A percentile compares a stretch with the other conserved stretches of the same genome.
Conservation (phyloP, 345 rosid genomes). For the Pistacia atlantica region DNA sequence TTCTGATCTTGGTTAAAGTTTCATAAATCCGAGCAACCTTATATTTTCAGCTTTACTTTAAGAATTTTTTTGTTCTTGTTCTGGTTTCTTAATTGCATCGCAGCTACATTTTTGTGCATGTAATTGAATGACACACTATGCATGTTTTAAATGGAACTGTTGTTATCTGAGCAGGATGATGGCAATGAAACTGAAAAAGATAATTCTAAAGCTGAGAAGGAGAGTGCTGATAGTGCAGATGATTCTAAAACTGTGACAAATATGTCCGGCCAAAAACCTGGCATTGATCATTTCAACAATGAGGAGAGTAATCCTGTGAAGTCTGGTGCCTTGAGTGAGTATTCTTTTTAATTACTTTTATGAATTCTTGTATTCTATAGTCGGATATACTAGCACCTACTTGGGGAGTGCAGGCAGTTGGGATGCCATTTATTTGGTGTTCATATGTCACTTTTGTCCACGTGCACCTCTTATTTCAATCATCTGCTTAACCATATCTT, state of each 20-base stretch:
- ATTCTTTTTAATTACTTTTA: neutral
- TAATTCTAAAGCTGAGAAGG: slow-evolving; percentile 37
- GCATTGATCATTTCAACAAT: slow-evolving; percentile 67
- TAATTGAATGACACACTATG: neutral
- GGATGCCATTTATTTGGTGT: no score
- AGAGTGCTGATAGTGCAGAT: slow-evolving; percentile 28
- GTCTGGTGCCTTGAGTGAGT: slow-evolving; percentile 83
- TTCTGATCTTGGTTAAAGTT: neutral
- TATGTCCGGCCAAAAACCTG: slow-evolving; percentile 38
- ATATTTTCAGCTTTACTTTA: neutral
- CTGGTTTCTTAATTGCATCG: neutral
- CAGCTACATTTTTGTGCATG: neutral
- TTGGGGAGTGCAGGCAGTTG: no score
- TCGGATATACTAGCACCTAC: neutral
- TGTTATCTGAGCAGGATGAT: slow-evolving; percentile 48
- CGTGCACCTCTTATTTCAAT: no score
- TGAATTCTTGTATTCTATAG: neutral
- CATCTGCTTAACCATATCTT: no score
- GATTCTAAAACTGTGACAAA: slow-evolving; percentile 16
- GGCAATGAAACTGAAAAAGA: slow-evolving; percentile 30
- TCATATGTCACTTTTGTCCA: no score
- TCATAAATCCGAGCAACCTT: neutral
- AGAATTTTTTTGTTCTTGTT: neutral
- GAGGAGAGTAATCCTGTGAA: slow-evolving; percentile 65
- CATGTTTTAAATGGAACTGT: slow-evolving; percentile 7